A percentile compares a stretch with the other conserved stretches of the same genome.
Conservation (phyloP, 2,329 filamentous ascomycete genomes). For the Penicillium griseofulvum region DNA sequence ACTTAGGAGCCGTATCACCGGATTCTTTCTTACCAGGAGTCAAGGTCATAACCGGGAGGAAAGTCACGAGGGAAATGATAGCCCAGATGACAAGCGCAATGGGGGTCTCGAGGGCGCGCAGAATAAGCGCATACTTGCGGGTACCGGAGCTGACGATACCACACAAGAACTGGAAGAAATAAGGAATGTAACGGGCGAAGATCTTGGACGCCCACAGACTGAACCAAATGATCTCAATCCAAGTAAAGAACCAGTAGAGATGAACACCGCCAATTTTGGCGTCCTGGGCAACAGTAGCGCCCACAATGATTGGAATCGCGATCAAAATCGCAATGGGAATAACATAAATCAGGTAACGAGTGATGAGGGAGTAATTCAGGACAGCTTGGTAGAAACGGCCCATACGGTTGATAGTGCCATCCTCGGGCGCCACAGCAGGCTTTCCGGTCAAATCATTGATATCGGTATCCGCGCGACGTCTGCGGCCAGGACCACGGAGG, state of each 20-base stretch:
- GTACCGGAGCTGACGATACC: conserved; percentile 64
- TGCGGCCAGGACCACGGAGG: conserved; percentile 29
- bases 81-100: conserved; percentile 61
- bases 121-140: conserved; percentile 61
- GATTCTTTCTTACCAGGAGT: conserved; percentile 35
- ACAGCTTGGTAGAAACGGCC: conserved; percentile 61
- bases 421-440: conserved; percentile 44
- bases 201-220: conserved; percentile 63
- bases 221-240: conserved; percentile 64
- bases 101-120: conserved; percentile 59
- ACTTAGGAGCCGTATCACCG: conserved; percentile 33
- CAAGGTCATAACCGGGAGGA: conserved; percentile 48
- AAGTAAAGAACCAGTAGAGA: conserved; percentile 62
- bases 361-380: conserved; percentile 61
- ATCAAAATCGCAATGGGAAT: conserved; percentile 57
- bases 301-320: conserved; percentile 62
- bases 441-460: conserved; percentile 33
- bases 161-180: conserved; percentile 59
- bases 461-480: conserved; percentile 27
- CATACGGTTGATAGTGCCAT: conserved; percentile 58
- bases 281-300: conserved; percentile 50
- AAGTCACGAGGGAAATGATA: conserved; percentile 59
- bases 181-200: conserved; percentile 57
- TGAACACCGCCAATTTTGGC: conserved; percentile 56
- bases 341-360: conserved; percentile 63